A percentile compares a stretch with the other conserved stretches of the same genome.
Conservation (phyloP, 106 monocot species). For the Dendrobium nobile region DNA sequence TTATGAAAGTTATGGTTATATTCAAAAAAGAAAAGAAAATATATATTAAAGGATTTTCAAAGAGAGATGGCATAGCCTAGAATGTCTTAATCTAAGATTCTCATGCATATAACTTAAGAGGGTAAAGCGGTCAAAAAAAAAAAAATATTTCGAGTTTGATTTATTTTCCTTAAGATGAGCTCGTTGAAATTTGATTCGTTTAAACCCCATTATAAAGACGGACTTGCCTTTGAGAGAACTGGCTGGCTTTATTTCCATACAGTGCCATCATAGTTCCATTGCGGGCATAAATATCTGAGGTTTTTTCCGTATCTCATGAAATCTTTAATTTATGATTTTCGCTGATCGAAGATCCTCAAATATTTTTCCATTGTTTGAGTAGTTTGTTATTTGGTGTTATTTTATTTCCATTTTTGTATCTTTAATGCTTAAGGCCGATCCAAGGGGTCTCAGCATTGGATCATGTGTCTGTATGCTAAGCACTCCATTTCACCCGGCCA, state of each 20-base stretch:
- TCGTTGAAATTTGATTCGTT: too few species aligned
- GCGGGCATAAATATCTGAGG: neutral
- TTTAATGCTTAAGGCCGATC: neutral
- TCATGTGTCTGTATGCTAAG: neutral
- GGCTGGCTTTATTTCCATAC: neutral
- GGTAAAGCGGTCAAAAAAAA: too few species aligned
- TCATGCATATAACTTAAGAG: too few species aligned
- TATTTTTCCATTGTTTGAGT: neutral
- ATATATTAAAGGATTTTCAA: too few species aligned
- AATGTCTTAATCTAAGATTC: too few species aligned
- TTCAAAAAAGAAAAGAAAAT: too few species aligned
- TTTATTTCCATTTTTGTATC: neutral
- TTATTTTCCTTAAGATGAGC: too few species aligned
- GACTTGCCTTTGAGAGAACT: neutral
- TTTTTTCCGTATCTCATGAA: neutral
- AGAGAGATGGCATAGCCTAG: too few species aligned
- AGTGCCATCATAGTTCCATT: neutral
- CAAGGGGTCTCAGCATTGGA: neutral
- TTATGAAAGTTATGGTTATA: too few species aligned
- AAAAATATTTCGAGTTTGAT: too few species aligned
- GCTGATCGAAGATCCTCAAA: neutral
- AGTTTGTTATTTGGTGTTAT: neutral
- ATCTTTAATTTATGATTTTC: neutral
- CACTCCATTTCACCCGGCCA: slow-evolving; percentile 5
- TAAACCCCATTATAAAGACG: too few species aligned